phyloP scores from a whole-genome alignment of 495 filamentous ascomycete species.

The Bathelium albidoporum region DNA sequence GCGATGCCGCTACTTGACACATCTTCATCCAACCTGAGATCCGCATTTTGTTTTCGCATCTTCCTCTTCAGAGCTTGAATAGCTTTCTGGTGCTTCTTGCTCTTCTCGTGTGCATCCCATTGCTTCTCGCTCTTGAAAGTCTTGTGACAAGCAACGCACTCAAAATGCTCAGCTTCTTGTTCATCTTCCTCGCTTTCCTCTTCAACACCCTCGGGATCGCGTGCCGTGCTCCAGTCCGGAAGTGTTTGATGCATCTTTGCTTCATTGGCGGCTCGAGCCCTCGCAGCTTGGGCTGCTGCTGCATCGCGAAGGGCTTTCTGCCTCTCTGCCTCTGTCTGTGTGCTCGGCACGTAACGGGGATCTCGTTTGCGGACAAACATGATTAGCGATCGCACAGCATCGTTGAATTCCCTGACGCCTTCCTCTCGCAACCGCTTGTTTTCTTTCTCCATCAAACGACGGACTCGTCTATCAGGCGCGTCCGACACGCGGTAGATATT shows the following conservation, averaged over 20 bases:
- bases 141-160: slow-evolving; percentile 89
- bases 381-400: slow-evolving; percentile 78
- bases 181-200: slow-evolving; percentile 46
- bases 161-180: slow-evolving; percentile 50
- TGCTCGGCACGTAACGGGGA: slow-evolving; percentile 61
- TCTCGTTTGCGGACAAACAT: slow-evolving; percentile 89
- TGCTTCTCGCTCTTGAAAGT: slow-evolving; percentile 90
- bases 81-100: slow-evolving; percentile 87
- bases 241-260: slow-evolving; percentile 57
- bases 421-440: slow-evolving; percentile 80
- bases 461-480: slow-evolving; percentile 72
- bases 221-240: slow-evolving; percentile 68
- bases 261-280: slow-evolving; percentile 69
- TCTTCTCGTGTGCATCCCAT: slow-evolving; percentile 85
- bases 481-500: slow-evolving; percentile 73
- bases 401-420: slow-evolving; percentile 79
- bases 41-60: slow-evolving; percentile 68
- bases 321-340: slow-evolving; percentile 66
- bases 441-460: slow-evolving; percentile 89
- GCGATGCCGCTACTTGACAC: slow-evolving; percentile 19
- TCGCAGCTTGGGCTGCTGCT: slow-evolving; percentile 71
- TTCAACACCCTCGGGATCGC: slow-evolving; percentile 42
- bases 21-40: slow-evolving; percentile 43
- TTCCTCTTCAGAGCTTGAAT: slow-evolving; percentile 66
- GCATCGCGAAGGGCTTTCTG: slow-evolving; percentile 71